Conservation (phyloP, 495 filamentous ascomycete genomes). For the Bacidia gigantensis region DNA sequence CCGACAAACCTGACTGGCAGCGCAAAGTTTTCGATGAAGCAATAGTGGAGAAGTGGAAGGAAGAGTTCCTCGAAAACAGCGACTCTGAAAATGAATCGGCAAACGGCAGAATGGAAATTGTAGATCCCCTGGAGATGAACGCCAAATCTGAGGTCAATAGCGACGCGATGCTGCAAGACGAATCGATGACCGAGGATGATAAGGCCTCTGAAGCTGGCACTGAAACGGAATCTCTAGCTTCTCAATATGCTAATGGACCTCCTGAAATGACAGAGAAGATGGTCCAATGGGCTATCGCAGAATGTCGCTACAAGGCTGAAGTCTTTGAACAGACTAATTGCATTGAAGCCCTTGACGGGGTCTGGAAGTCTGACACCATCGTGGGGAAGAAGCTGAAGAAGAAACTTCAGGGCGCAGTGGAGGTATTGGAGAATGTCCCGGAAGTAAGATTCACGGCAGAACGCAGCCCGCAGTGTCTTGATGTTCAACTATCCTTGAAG, state of each 20-base stretch:
- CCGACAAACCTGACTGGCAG: conserved; percentile 39
- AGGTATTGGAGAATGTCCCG: conserved; percentile 32
- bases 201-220: not conserved
- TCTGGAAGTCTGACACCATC: conserved; percentile 28
- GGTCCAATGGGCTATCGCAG: conserved; percentile 38
- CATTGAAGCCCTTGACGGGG: conserved; percentile 23
- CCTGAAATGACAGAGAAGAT: conserved; percentile 31
- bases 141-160: not conserved
- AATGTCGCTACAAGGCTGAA: conserved; percentile 34
- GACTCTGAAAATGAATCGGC: conserved; percentile 1
- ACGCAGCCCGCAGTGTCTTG: no score
- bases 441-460: no score
- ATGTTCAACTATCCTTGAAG: no score
- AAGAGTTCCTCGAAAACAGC: conserved; percentile 20
- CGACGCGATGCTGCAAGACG: not conserved
- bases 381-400: conserved; percentile 21
- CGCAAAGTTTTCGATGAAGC: conserved; percentile 39
- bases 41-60: conserved; percentile 27
- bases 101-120: no score
- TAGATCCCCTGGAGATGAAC: not conserved
- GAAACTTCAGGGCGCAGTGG: conserved; percentile 17
- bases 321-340: conserved; percentile 21
- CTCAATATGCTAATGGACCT: not conserved
- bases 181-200: not conserved
- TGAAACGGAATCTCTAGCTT: not conserved